A percentile compares a stretch with the other conserved stretches of the same genome.
Conservation (phyloP, 2,329 filamentous ascomycete species). For the Fusarium piperis region DNA sequence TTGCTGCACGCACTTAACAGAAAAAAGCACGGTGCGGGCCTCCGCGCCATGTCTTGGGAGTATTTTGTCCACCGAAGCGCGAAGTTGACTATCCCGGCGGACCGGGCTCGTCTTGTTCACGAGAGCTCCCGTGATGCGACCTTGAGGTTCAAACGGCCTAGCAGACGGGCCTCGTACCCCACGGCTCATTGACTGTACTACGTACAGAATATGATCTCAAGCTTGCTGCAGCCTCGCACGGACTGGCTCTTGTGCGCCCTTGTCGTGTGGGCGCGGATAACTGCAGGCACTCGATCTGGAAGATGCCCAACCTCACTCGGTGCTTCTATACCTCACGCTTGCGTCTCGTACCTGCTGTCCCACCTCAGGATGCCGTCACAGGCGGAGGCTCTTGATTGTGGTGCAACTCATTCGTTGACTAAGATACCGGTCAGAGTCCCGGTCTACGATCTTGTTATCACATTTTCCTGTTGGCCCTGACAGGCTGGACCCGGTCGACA, state of each 20-base stretch:
- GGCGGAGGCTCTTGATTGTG: slow-evolving; percentile 8
- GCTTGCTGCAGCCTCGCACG: slow-evolving; percentile 27
- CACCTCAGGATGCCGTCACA: slow-evolving; percentile 19
- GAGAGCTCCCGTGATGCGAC: slow-evolving; percentile 1
- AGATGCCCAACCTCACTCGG: slow-evolving; percentile 20
- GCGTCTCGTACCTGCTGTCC: slow-evolving; percentile 39
- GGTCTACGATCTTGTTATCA: slow-evolving; percentile 17
- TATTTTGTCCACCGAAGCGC: slow-evolving; percentile 6
- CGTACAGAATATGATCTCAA: slow-evolving; percentile 14
- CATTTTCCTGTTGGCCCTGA: slow-evolving; percentile 20
- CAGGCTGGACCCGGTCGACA: slow-evolving; percentile 22
- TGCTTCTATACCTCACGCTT: slow-evolving; percentile 21
- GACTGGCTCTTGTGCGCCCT: slow-evolving; percentile 9
- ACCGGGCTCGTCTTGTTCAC: slow-evolving; percentile 6
- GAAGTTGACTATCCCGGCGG: slow-evolving; percentile 25
- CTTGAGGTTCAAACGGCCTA: slow-evolving; percentile 5
- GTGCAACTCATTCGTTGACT: slow-evolving; percentile 9
- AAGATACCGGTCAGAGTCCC: slow-evolving; percentile 4
- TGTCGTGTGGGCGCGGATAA: slow-evolving; percentile 16
- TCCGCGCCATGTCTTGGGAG: slow-evolving; percentile 20
- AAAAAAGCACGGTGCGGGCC: slow-evolving; percentile 18
- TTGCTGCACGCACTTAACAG: slow-evolving; percentile 39
- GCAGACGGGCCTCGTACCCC: slow-evolving; percentile 24
- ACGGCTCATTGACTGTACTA: slow-evolving; percentile 17
- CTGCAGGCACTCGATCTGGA: slow-evolving; percentile 27